Evolutionary conservation across 1,139 yeast species (phyloP), one percentile per base, ranked within the genome.

Genomic region (Hyphopichia buzzinii): DNA sequence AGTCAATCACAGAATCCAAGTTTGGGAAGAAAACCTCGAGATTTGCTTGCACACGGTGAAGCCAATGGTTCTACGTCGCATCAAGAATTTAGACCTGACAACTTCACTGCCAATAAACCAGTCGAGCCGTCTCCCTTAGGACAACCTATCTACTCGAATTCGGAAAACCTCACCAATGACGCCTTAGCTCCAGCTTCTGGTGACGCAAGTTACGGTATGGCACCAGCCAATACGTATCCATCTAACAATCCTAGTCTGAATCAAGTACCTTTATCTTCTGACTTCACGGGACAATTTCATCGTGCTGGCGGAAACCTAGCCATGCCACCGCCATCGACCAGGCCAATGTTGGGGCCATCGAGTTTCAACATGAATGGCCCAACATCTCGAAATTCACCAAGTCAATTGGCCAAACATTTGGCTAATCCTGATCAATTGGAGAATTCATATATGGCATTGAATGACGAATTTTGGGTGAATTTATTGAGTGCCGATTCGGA

Each of bases 391-490:
- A 43, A 46, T 31, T 42, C 46, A 2, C 34, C 41, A 5, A 30
- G 11, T 17, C 33, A 22, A 11, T 44, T 48, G 12, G 38, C 47
- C 30, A 52, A 30, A n/a, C 30, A 39, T 33, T 31, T 48, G 27
- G 49, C 50, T 7, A 48, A 46, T 31, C 39, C 47, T 11, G 51
- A 46, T 21, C 64, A 57, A 36, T 41, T 64, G 21, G 69, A 64
- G 35, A 54, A 54, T 34, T 55, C 62, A 17, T 57, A 59, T 35
- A 49, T 54, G 44, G 58, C 64, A 13, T 52, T 69, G 13, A 66
- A 67, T 32, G 75, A 68, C 43, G 75, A 69, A 39, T 69, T 68
- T 41, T 69, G 75, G 75, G 55, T 66, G 7, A 70, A 69, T 40
- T 55, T 69, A 30, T 52, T 69, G 30, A 61, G 65, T 38, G 54